Percentiles rank a stretch among this genome's conserved stretches.
These are phyloP conservation scores for Scorias spongiosa DNA, from an alignment of 2,329 filamentous ascomycete genomes.

Conservation along the genomic window DNA sequence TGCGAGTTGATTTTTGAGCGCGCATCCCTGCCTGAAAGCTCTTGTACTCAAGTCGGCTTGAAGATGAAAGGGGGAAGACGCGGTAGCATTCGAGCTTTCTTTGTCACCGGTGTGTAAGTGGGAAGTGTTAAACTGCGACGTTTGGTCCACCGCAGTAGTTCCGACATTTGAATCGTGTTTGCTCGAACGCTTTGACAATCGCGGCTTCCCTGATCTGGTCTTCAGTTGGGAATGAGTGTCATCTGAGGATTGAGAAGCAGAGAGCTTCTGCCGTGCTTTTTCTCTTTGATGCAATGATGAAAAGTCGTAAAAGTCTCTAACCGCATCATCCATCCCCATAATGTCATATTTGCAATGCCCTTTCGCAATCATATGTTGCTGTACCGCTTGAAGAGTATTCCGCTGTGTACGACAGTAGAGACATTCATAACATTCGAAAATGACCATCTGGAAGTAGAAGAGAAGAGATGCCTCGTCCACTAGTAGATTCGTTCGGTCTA, in stretches of 20 bases:
- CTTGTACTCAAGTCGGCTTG: neutral
- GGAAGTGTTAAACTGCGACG: neutral
- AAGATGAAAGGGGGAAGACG: neutral
- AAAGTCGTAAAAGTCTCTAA: conserved; percentile 3
- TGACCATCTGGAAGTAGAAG: conserved; percentile 33
- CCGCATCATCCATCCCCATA: neutral
- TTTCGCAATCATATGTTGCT: conserved; percentile 37
- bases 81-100: neutral
- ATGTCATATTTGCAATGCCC: conserved; percentile 27
- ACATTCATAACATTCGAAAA: conserved; percentile 36
- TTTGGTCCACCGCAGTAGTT: neutral
- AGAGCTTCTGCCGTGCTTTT: neutral
- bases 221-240: neutral
- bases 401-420: conserved; percentile 34
- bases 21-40: conserved; percentile 1
- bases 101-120: neutral
- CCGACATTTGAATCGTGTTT: neutral
- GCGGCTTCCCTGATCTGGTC: neutral
- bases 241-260: neutral
- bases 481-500: conserved; percentile 12
- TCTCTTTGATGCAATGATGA: conserved; percentile 1
- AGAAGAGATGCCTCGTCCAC: conserved; percentile 35
- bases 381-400: conserved; percentile 28
- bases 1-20: conserved; percentile 1
- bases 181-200: neutral